Base-by-base conservation (phyloP, 352 stramenopile species). In the Pythium aphanidermatum region DNA sequence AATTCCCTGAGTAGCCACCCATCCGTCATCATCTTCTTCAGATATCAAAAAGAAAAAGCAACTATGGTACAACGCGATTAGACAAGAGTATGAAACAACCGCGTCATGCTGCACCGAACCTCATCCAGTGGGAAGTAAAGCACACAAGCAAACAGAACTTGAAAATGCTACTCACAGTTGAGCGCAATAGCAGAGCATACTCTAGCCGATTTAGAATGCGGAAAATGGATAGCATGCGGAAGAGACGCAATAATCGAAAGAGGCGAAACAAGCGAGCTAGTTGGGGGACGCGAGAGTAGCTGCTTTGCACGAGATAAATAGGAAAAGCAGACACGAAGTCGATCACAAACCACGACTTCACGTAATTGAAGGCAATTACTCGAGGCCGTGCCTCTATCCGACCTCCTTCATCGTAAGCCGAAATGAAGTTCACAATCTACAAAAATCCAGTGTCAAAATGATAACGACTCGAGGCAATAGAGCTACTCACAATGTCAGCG, bases 101-200 rank as follows among this genome's bases (percentile, higher is more conserved):
- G 2, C 25, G 25, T 25, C 11, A 35, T 25, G 14, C n/a, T 21
- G 11, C 37, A n/a, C 27, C 9, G 7, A 57, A 65, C 70, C 77
- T 85, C 58, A 86, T 75, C 78, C 78, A 90, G 35, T 90, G 78
- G 6, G 78, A 90, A 14, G 77, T 84, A 27, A 87, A 83, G 23
- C 56, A 77, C n/a, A 90, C 78, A 20, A 90, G 62, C 41, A 90
- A 65, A 33, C 60, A 85, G 52, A 87, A 90, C 45, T 90, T 90
- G 45, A 85, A 70, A 41, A 90, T 55, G 27, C 74, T 84, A 58
- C 78, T 87, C 23, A 86, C 71, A 17, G 70, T 90, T 8, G 78
- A 90, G 5, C 75, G 71, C 21, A 90, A 55, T 23, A 90, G 60
- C 6, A 90, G 55, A 0, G 75, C 75, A 40, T 90, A 86, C 39